These are phyloP conservation scores for Verticillium isaacii DNA, from an alignment of 2,329 filamentous ascomycete genomes.

Conservation along the genomic window DNA sequence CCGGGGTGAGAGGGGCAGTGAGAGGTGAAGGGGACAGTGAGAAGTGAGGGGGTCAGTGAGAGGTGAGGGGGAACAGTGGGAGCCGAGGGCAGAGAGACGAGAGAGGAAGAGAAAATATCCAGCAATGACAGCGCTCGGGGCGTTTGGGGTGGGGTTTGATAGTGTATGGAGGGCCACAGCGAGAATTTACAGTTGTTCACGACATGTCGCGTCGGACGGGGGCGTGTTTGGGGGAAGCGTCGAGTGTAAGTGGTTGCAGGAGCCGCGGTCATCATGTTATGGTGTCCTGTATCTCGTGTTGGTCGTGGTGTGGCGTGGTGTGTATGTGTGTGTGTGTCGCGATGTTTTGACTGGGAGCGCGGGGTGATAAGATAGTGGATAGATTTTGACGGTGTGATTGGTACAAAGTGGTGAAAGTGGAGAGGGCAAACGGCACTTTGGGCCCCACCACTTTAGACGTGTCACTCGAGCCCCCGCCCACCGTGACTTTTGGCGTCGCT, in stretches of 20 bases:
- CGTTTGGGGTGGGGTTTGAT: not conserved
- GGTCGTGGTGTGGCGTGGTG: no score
- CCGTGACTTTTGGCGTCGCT: not conserved
- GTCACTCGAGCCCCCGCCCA: not conserved
- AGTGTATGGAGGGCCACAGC: not conserved
- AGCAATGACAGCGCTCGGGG: not conserved
- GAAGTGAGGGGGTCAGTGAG: not conserved
- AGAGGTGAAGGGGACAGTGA: no score
- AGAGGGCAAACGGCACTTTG: not conserved
- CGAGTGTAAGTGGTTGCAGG: not conserved
- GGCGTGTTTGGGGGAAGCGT: not conserved
- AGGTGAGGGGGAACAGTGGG: not conserved
- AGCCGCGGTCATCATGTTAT: not conserved
- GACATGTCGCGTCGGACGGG: not conserved
- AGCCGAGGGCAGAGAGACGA: not conserved
- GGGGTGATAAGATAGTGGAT: constrained; percentile 12
- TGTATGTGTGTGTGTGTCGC: not conserved
- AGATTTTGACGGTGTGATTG: not conserved
- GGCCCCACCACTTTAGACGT: not conserved
- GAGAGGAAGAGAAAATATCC: not conserved
- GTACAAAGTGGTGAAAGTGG: not conserved
- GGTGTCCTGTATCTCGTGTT: not conserved
- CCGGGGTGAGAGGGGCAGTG: not conserved
- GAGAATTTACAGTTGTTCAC: not conserved
- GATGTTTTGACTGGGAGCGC: constrained; percentile 1